A percentile compares a stretch with the other conserved stretches of the same genome.
Conservation (phyloP, 2,329 filamentous ascomycete species). For the Kalmusia sp. region DNA sequence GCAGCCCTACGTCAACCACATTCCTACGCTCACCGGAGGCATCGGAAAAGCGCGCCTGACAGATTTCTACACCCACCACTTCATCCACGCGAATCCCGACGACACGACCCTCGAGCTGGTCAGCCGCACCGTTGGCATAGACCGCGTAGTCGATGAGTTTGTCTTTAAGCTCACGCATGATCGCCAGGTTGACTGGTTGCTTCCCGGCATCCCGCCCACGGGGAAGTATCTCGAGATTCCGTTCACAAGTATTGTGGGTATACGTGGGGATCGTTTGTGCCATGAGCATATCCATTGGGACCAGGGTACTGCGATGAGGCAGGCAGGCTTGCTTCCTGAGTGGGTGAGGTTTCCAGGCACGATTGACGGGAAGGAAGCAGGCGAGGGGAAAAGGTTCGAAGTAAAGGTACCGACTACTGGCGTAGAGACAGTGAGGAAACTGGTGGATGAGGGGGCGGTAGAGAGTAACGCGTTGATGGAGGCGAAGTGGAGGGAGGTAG, state of each 20-base stretch:
- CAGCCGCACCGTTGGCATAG: conserved; percentile 73
- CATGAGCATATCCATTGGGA: conserved; percentile 78
- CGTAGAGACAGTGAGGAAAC: conserved; percentile 59
- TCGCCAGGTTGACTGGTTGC: conserved; percentile 41
- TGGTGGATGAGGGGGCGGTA: conserved; percentile 57
- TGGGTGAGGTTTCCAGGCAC: conserved; percentile 66
- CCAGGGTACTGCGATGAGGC: conserved; percentile 66
- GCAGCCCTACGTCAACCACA: conserved; percentile 80
- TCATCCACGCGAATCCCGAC: conserved; percentile 75
- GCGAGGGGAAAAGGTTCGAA: conserved; percentile 57
- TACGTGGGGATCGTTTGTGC: conserved; percentile 71
- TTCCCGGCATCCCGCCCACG: conserved; percentile 44
- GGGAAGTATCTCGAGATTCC: conserved; percentile 60
- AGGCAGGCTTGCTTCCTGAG: conserved; percentile 69
- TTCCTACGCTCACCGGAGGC: conserved; percentile 73
- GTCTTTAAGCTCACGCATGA: conserved; percentile 44
- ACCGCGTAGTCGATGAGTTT: conserved; percentile 63
- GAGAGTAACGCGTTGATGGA: conserved; percentile 65
- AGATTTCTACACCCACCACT: conserved; percentile 74
- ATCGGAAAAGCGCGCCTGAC: conserved; percentile 69
- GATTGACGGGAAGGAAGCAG: conserved; percentile 40
- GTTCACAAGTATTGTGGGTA: conserved; percentile 70
- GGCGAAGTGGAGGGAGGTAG: conserved; percentile 36
- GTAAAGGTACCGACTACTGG: conserved; percentile 69
- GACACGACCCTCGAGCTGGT: conserved; percentile 74